phyloP scores from a whole-genome alignment of 208 protist genomes.

The Acanthamoeba castellanii region DNA sequence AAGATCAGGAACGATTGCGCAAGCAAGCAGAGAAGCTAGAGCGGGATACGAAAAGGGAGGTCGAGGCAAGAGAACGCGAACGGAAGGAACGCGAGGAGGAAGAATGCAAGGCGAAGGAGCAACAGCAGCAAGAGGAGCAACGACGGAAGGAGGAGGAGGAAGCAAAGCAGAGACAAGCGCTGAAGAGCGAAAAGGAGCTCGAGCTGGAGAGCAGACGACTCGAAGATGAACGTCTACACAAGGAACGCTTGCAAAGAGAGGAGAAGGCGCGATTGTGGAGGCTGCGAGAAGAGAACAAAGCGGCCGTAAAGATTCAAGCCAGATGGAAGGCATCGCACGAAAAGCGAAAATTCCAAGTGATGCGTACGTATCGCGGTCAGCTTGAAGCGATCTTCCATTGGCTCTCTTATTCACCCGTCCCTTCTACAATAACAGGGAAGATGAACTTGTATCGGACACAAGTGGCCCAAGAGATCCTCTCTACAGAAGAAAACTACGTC shows the following conservation, averaged over 20 bases:
- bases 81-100: background rate
- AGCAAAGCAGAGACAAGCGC: background rate
- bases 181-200: background rate
- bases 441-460: slow-evolving; percentile 53
- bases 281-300: background rate
- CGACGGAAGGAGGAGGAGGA: slow-evolving; percentile 46
- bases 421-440: background rate
- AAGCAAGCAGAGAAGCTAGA: slow-evolving; percentile 3
- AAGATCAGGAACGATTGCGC: background rate
- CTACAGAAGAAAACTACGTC: slow-evolving; percentile 54
- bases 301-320: background rate
- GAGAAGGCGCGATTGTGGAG: background rate
- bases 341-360: slow-evolving; percentile 43
- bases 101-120: slow-evolving; percentile 13
- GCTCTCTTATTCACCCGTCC: background rate
- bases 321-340: background rate
- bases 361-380: background rate
- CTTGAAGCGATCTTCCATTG: background rate
- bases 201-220: background rate
- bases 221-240: background rate
- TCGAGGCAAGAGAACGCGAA: background rate
- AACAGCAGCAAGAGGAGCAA: background rate
- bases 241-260: slow-evolving; percentile 9
- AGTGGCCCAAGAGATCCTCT: slow-evolving; percentile 41
- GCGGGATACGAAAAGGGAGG: background rate